These are phyloP conservation scores for Lactarius vividus DNA, from an alignment of 768 basidiomycete genomes.

Conservation along the genomic window DNA sequence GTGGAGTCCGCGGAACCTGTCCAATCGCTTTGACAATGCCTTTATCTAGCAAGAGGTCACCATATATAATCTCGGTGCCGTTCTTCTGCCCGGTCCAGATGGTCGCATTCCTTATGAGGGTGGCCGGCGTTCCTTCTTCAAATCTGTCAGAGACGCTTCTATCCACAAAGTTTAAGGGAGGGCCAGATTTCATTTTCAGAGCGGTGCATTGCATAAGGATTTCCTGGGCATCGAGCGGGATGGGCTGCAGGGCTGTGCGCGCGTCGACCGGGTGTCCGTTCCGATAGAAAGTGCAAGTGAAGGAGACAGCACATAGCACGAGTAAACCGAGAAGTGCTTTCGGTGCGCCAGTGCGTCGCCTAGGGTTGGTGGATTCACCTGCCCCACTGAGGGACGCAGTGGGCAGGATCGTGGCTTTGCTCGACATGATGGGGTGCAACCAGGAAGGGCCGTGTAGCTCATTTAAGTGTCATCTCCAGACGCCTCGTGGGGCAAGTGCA, in stretches of 20 bases:
- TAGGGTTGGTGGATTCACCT: neutral
- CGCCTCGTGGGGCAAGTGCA: conserved; percentile 19
- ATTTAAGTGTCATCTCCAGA: conserved; percentile 13
- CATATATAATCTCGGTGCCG: conserved; percentile 51
- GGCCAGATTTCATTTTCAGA: conserved; percentile 33
- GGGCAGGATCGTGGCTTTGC: conserved; percentile 4
- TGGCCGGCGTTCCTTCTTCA: conserved; percentile 61
- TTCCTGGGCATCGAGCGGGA: conserved; percentile 31
- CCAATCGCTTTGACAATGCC: conserved; percentile 62
- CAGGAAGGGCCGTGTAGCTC: neutral
- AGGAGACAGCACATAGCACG: conserved; percentile 8
- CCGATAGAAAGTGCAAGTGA: conserved; percentile 16
- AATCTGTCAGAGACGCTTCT: conserved; percentile 56
- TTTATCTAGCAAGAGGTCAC: conserved; percentile 66
- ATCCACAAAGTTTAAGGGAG: conserved; percentile 33
- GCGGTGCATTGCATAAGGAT: conserved; percentile 36
- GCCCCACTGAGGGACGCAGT: conserved; percentile 4
- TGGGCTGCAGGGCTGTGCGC: conserved; percentile 12
- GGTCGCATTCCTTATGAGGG: conserved; percentile 68
- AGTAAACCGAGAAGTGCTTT: conserved; percentile 7
- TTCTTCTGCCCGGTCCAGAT: conserved; percentile 61
- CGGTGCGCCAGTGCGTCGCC: neutral
- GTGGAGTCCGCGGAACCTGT: conserved; percentile 37
- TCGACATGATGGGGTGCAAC: conserved; percentile 14
- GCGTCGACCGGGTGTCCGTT: neutral